Conservation (phyloP, 768 basidiomycete species). For the Mycena haematopus region DNA sequence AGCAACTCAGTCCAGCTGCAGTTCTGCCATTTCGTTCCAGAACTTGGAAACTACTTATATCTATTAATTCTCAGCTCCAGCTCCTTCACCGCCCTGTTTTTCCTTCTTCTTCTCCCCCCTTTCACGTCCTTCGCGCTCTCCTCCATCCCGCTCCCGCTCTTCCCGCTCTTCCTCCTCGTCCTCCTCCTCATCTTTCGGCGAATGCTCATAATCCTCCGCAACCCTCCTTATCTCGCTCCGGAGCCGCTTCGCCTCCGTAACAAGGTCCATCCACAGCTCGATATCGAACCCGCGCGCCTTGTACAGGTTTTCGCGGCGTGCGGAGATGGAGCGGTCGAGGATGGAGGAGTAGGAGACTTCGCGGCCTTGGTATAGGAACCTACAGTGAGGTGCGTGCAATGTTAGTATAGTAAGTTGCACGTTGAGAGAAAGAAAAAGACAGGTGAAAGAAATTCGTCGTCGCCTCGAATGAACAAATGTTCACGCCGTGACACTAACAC, state of each 20-base stretch:
- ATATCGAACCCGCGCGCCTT: slow-evolving; percentile 64
- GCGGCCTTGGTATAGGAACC: slow-evolving; percentile 66
- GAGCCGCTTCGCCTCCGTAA: slow-evolving; percentile 55
- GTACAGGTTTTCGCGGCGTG: slow-evolving; percentile 62
- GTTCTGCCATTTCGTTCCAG: too few relatives aligned
- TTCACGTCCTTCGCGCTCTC: slow-evolving; percentile 7
- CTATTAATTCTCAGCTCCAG: too few relatives aligned
- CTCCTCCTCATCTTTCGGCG: slow-evolving; percentile 1
- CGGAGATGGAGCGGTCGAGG: slow-evolving; percentile 62
- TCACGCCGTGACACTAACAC: neutral
- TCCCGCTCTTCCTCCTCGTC: slow-evolving; percentile 31
- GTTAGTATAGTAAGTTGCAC: too few relatives aligned
- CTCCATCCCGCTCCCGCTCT: slow-evolving; percentile 37
- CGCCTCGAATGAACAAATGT: too few relatives aligned
- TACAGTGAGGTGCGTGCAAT: slow-evolving; percentile 28
- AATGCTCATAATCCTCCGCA: slow-evolving; percentile 63
- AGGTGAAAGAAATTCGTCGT: too few relatives aligned
- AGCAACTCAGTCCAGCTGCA: too few relatives aligned
- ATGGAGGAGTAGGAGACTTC: slow-evolving; percentile 73
- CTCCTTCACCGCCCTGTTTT: too few relatives aligned
- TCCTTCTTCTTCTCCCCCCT: neutral
- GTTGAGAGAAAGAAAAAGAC: too few relatives aligned
- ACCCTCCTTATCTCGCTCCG: slow-evolving; percentile 61
- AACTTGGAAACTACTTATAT: too few relatives aligned
- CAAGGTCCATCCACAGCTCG: slow-evolving; percentile 62